Conservation (phyloP, 2,329 filamentous ascomycete genomes). For the Pseudofabraea citricarpa region DNA sequence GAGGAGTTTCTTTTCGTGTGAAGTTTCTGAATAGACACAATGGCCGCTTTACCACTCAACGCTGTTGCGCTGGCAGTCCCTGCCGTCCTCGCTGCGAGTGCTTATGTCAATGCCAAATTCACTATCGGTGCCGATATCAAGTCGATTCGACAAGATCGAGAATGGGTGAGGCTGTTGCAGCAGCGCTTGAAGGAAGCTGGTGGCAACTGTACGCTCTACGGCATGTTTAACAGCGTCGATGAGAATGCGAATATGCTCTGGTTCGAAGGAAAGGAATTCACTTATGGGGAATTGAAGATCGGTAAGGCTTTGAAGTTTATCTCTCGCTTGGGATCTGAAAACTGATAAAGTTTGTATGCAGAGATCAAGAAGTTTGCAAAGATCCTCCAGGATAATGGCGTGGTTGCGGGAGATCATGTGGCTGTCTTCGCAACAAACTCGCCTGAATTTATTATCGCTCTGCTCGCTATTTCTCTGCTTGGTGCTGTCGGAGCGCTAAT, state of each 20-base stretch:
- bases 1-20: neutral
- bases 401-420: conserved; percentile 35
- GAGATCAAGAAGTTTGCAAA: conserved; percentile 39
- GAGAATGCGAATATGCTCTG: conserved; percentile 37
- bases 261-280: conserved; percentile 44
- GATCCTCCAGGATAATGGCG: conserved; percentile 31
- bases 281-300: conserved; percentile 37
- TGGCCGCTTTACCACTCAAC: conserved; percentile 10
- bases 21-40: conserved; percentile 1
- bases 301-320: conserved; percentile 23
- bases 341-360: conserved; percentile 14
- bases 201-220: conserved; percentile 35
- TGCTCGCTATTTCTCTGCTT: conserved; percentile 40
- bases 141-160: conserved; percentile 28
- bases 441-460: conserved; percentile 40
- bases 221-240: conserved; percentile 35
- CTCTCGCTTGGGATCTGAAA: neutral
- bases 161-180: conserved; percentile 28
- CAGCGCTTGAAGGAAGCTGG: conserved; percentile 32
- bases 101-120: conserved; percentile 39
- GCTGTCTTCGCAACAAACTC: conserved; percentile 43
- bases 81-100: conserved; percentile 27
- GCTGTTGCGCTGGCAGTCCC: conserved; percentile 27
- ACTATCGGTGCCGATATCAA: conserved; percentile 34
- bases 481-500: conserved; percentile 40